These are phyloP conservation scores for Phlegmacium glaucopus DNA, from an alignment of 768 basidiomycete species.

Conservation along the genomic window DNA sequence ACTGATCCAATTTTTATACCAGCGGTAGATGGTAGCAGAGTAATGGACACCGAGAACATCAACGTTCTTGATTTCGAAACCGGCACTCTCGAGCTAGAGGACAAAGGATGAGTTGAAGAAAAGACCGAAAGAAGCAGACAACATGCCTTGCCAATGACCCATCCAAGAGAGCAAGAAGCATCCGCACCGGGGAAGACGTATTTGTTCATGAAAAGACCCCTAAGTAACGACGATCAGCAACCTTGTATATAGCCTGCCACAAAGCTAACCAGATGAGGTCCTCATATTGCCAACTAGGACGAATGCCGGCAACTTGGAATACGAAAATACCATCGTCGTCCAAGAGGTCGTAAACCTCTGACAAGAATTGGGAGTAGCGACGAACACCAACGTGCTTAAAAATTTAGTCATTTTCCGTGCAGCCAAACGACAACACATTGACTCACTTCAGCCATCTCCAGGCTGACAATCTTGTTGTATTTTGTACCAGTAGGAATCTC, in stretches of 20 bases:
- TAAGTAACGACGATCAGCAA: slow-evolving; percentile 22
- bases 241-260: neutral
- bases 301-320: slow-evolving; percentile 95
- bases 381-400: slow-evolving; percentile 89
- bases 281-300: slow-evolving; percentile 97
- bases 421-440: neutral
- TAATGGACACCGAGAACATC: slow-evolving; percentile 99
- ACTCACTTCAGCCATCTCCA: slow-evolving; percentile 96
- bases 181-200: slow-evolving; percentile 99
- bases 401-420: slow-evolving; percentile 2
- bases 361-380: slow-evolving; percentile 84
- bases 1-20: slow-evolving; percentile 97
- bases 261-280: slow-evolving; percentile 82
- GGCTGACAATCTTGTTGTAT: slow-evolving; percentile 91
- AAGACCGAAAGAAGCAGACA: neutral
- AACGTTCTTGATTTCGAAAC: slow-evolving; percentile 95
- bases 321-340: slow-evolving; percentile 95
- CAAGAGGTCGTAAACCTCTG: slow-evolving; percentile 89
- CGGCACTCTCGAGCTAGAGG: slow-evolving; percentile 75
- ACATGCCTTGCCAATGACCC: slow-evolving; percentile 71
- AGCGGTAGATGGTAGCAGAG: slow-evolving; percentile 82
- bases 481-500: slow-evolving; percentile 78
- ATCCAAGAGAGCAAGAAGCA: slow-evolving; percentile 91
- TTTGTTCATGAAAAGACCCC: slow-evolving; percentile 97
- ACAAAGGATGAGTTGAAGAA: neutral